Evolutionary conservation across 2,329 filamentous ascomycete genomes (phyloP).

Genomic region (Dactylellina drechsleri): DNA sequence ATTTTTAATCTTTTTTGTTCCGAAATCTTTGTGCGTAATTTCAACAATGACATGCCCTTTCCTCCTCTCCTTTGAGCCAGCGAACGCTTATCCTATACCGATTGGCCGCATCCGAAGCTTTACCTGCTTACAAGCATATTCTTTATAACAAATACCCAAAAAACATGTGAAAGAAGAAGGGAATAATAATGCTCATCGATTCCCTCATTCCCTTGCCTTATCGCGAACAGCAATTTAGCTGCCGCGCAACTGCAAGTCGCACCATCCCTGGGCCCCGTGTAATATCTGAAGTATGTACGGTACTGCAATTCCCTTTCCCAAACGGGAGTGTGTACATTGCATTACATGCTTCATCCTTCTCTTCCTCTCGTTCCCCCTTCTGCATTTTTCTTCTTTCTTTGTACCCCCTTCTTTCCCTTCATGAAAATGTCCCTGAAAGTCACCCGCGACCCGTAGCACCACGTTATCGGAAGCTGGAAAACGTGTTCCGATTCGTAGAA

Average conservation of each 20-base stretch:
- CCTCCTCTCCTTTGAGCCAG: slow-evolving; percentile 27
- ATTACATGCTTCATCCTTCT: neutral
- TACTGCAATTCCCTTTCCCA: neutral
- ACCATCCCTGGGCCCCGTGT: neutral
- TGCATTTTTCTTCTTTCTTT: neutral
- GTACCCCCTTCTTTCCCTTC: neutral
- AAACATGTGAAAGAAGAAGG: slow-evolving; percentile 33
- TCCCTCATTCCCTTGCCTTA: slow-evolving; percentile 51
- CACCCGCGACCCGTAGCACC: slow-evolving; percentile 51
- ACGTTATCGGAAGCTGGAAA: slow-evolving; percentile 54
- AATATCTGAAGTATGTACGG: neutral
- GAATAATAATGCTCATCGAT: slow-evolving; percentile 38
- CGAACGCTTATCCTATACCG: slow-evolving; percentile 1
- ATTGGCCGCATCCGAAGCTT: slow-evolving; percentile 41
- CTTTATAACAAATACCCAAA: slow-evolving; percentile 8
- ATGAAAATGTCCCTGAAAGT: slow-evolving; percentile 52
- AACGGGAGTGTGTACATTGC: neutral
- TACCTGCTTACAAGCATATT: slow-evolving; percentile 21
- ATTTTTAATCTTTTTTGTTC: slow-evolving; percentile 15
- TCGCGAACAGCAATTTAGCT: slow-evolving; percentile 37
- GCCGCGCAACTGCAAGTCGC: slow-evolving; percentile 7
- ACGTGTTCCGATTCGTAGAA: slow-evolving; percentile 54
- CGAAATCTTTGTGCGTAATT: slow-evolving; percentile 38
- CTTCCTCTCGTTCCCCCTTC: neutral
- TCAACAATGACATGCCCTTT: slow-evolving; percentile 17